Percentiles rank a stretch among this genome's conserved stretches.
These are phyloP conservation scores for Gracilariopsis chorda DNA, from an alignment of 23 red algal species.

Conservation along the genomic window DNA sequence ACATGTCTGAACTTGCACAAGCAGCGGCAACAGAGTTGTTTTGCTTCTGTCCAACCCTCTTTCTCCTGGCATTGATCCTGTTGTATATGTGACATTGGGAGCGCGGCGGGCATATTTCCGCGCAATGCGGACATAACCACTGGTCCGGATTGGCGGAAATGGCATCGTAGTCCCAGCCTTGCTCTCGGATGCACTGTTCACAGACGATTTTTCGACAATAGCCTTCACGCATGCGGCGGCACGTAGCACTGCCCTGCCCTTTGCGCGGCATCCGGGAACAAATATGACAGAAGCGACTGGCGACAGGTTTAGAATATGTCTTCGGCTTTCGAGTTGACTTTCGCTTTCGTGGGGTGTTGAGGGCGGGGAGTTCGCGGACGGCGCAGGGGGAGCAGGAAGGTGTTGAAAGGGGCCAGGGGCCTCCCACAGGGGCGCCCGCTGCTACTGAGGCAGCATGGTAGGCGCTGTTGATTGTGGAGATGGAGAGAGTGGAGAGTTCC, in stretches of 20 bases:
- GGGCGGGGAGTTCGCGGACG: not conserved
- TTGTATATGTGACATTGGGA: slow-evolving; percentile 73
- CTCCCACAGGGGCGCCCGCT: not conserved
- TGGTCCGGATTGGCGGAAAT: not conserved
- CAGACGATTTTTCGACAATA: slow-evolving; percentile 78
- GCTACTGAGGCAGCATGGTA: not conserved
- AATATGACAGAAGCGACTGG: slow-evolving; percentile 72
- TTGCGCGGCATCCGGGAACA: slow-evolving; percentile 56
- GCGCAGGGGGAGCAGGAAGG: slow-evolving; percentile 10
- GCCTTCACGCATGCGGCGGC: slow-evolving; percentile 35
- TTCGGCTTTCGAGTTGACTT: slow-evolving; percentile 49
- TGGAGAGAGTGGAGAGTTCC: not conserved
- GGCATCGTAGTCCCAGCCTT: slow-evolving; percentile 55
- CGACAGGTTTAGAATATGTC: slow-evolving; percentile 55
- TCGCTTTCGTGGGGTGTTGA: not conserved
- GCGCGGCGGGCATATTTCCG: slow-evolving; percentile 52
- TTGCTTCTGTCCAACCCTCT: slow-evolving; percentile 33
- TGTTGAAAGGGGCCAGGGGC: not conserved
- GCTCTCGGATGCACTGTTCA: slow-evolving; percentile 65
- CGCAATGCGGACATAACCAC: slow-evolving; percentile 72
- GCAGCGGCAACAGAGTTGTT: slow-evolving; percentile 20
- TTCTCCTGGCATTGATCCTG: slow-evolving; percentile 61
- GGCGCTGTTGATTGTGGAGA: slow-evolving; percentile 18
- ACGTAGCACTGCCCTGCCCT: slow-evolving; percentile 19
- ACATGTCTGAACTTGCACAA: not conserved